Evolutionary conservation across 768 basidiomycete species (phyloP), one percentile per base, ranked within the genome.

Genomic region (Lactifluus rugatus): DNA sequence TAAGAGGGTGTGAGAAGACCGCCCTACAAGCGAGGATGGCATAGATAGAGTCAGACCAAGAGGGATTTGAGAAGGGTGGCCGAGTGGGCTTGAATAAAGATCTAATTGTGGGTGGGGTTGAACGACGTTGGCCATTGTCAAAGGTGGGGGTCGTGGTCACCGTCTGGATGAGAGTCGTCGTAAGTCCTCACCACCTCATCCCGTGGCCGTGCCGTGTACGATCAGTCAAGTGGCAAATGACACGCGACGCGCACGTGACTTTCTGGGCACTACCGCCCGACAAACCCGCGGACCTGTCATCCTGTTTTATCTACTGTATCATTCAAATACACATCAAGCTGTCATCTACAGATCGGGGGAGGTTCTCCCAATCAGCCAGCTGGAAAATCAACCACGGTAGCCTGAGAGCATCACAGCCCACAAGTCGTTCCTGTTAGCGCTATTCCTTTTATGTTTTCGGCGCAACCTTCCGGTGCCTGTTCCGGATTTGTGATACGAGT

Each of bases 11-110:
- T 75, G 51, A 13, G 76, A 65, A 50, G 78, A 76, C 76, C 82
- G 82, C 48, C 76, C 75, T 26, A 71, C 71, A 64, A 76, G 72
- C 17, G 74, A 70, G 32, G 81, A 70, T 42, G 80, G 66, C 45
- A 74, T 68, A 52, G 77, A 66, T 17, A 88, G 72, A 34, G 81
- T 84, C 67, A 89, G 89, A 10, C 85, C 87, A 68, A 89, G 88
- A 2, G 83, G 85, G 64, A 88, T 78, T 21, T 83, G 76, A 28
- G 85, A 80, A 0, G 84, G 74, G 71, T 85, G 80, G 47, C 76
- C 76, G 32, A 81, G 78, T 23, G 82, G 75, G 52, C 78, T 73
- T 50, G 81, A 76, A 55, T 81, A 78, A 64, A 88, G 84, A 55
- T 80, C 82, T 49, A 87, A 75, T 54, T 81, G 83, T 52, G 80